Percentiles rank a stretch among this genome's conserved stretches.
Evolutionary conservation across 768 basidiomycete genomes (phyloP).

Genomic region (Tubosaeta sp.): DNA sequence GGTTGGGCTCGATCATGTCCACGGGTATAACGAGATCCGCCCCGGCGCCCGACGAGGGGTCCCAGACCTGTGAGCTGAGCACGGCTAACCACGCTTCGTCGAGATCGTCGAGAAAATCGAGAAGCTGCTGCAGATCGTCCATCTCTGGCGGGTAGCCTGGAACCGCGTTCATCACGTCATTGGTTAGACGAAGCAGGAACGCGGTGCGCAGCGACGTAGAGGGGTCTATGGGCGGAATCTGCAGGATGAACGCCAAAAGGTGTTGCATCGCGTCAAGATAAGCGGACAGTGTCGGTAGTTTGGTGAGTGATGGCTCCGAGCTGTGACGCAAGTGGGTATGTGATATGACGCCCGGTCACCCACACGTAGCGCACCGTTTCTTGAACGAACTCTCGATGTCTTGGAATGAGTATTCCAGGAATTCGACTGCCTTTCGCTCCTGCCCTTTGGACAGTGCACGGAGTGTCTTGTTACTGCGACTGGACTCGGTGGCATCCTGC

Average conservation of each 20-base stretch:
- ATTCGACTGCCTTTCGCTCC: constrained; percentile 60
- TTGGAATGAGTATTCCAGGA: constrained; percentile 62
- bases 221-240: constrained; percentile 70
- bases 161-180: constrained; percentile 57
- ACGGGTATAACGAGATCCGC: constrained; percentile 41
- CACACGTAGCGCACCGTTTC: constrained; percentile 56
- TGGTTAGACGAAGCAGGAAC: constrained; percentile 68
- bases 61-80: constrained; percentile 63
- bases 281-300: constrained; percentile 50
- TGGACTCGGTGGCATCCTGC: background rate
- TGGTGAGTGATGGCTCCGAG: constrained; percentile 38
- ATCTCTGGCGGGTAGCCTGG: constrained; percentile 53
- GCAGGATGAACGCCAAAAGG: constrained; percentile 60
- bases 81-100: constrained; percentile 73
- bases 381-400: constrained; percentile 66
- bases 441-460: constrained; percentile 48
- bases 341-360: background rate
- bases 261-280: constrained; percentile 58
- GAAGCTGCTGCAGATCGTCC: constrained; percentile 45
- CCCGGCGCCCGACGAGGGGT: constrained; percentile 41
- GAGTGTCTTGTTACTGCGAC: background rate
- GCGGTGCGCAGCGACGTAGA: constrained; percentile 64
- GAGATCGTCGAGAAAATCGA: constrained; percentile 68
- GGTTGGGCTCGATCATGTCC: constrained; percentile 26
- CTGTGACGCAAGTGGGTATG: constrained; percentile 6